phyloP scores from a whole-genome alignment of 495 filamentous ascomycete genomes.

The Podospora australis region DNA sequence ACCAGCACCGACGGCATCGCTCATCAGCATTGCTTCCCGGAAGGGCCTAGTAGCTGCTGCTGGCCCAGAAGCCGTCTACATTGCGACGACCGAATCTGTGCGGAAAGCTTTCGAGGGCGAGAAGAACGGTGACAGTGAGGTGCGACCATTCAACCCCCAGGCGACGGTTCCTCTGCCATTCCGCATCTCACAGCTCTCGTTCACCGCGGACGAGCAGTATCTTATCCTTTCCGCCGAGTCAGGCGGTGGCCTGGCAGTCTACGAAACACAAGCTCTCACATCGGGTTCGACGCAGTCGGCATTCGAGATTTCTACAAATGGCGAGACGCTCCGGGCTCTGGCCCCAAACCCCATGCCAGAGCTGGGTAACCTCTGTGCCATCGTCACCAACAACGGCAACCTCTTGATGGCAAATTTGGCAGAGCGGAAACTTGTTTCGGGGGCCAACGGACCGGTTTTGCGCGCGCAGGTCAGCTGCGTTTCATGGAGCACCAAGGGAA shows the following conservation, averaged over 20 bases:
- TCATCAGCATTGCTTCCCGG: slow-evolving; percentile 74
- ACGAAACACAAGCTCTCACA: slow-evolving; percentile 59
- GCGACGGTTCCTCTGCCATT: slow-evolving; percentile 63
- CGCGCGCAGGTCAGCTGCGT: slow-evolving; percentile 74
- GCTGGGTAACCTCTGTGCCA: slow-evolving; percentile 58
- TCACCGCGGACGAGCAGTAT: slow-evolving; percentile 77
- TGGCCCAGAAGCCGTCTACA: slow-evolving; percentile 66
- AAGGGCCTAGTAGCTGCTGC: slow-evolving; percentile 84
- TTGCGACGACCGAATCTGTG: slow-evolving; percentile 72
- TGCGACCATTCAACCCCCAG: slow-evolving; percentile 67
- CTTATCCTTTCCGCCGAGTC: slow-evolving; percentile 77
- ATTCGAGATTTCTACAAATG: slow-evolving; percentile 72
- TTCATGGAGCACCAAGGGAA: slow-evolving; percentile 88
- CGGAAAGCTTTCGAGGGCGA: slow-evolving; percentile 64
- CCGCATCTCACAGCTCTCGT: slow-evolving; percentile 81
- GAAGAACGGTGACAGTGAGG: slow-evolving; percentile 53
- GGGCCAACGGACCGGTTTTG: slow-evolving; percentile 58
- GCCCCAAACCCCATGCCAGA: slow-evolving; percentile 73
- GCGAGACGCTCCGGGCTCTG: slow-evolving; percentile 64
- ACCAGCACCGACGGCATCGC: slow-evolving; percentile 75
- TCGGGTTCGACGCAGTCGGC: slow-evolving; percentile 56
- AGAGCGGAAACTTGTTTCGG: slow-evolving; percentile 50
- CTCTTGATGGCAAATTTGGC: slow-evolving; percentile 78
- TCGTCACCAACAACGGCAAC: slow-evolving; percentile 73
- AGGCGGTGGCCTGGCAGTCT: slow-evolving; percentile 77